Base-by-base conservation (phyloP, 2,329 filamentous ascomycete genomes). In the Penicillium sp. region DNA sequence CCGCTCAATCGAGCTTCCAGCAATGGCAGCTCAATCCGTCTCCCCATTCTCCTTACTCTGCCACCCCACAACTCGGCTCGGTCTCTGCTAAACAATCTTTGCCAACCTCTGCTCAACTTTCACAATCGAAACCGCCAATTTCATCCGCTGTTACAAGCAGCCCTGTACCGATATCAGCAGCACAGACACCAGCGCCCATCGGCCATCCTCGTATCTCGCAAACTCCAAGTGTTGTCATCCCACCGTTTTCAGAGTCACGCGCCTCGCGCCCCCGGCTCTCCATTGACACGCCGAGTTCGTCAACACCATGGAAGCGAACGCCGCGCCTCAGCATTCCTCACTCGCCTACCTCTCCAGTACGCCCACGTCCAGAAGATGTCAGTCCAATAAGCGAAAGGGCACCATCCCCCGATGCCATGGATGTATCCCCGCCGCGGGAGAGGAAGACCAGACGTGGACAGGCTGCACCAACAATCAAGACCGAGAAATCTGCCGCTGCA, bases 341-440 rank as follows among this genome's bases (percentile, higher is more conserved):
- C 13, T 65, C 63, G 4, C 65, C 67, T 18, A 54, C 56, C 11
- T 71, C 69, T 14, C 69, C 69, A 7, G 50, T 59, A 34, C 60
- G 64, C 2, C 69, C 69, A 31, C 56, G 60, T 4, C 62, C 67
- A 2, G 66, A 68, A 37, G 69, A 71, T 50, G 62, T 72, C 8
- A 72, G 69, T 48, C 69, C 69, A 0, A 70, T 72, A 39, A 72
- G 69, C 33, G 69, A 71, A 23, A 59, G 56, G 29, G 65, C 60
- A 2, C 54, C 56, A n/a, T 71, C 68, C 9, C 63, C 67, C 10
- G 59, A 58, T 27, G 56, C 52, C 13, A 51, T 57, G 34, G 57
- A 59, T 39, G 41, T 50, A 9, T 54, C 55, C 7, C 53, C 48
- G 25, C 60, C 57, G 21, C 56, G 51, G 27, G 46, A 47, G 6